Evolutionary conservation across 2,329 filamentous ascomycete genomes (phyloP).

Genomic region (Talaromyces sp.): DNA sequence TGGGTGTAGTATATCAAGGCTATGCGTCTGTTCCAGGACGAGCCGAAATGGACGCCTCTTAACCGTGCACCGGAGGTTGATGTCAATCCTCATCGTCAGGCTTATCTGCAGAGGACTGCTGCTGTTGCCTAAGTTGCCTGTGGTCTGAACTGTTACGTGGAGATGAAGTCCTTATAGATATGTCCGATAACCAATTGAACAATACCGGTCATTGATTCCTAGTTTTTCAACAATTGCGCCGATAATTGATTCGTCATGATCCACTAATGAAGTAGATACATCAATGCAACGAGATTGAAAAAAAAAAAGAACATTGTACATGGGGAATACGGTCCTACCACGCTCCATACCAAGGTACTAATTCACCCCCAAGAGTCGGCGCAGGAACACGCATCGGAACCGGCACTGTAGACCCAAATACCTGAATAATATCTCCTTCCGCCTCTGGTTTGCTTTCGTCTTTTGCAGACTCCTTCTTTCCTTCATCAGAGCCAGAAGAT

Average conservation of each 20-base stretch:
- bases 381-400: constrained; percentile 43
- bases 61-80: constrained; percentile 77
- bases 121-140: not conserved
- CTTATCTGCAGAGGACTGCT: constrained; percentile 57
- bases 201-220: too few relatives aligned
- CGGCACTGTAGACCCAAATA: constrained; percentile 38
- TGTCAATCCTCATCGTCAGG: constrained; percentile 68
- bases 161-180: not conserved
- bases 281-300: not conserved
- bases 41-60: constrained; percentile 95
- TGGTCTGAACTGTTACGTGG: not conserved
- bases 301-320: not conserved
- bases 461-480: constrained; percentile 23
- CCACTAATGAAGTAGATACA: too few relatives aligned
- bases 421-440: constrained; percentile 25
- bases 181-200: not conserved
- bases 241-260: not conserved
- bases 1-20: constrained; percentile 78
- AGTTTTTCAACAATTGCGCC: too few relatives aligned
- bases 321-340: constrained; percentile 13
- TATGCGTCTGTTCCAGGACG: constrained; percentile 95
- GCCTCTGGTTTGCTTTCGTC: constrained; percentile 22
- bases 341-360: constrained; percentile 19
- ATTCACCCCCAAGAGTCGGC: constrained; percentile 15
- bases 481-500: not conserved